Evolutionary conservation across 2,329 filamentous ascomycete genomes (phyloP), one percentile per base, ranked within the genome.

Genomic region (Pyrenochaeta sp.): DNA sequence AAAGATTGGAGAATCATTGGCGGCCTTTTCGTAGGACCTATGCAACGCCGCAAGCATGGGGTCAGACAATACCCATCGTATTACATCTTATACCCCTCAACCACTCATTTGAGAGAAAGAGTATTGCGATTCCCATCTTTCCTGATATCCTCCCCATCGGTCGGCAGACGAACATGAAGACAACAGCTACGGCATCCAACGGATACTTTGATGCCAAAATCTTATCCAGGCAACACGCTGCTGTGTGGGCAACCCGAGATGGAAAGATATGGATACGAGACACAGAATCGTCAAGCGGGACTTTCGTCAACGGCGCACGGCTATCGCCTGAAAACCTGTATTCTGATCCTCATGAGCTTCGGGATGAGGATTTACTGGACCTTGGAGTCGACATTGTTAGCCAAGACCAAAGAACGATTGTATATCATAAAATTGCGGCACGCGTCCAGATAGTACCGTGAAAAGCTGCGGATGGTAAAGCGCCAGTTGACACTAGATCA

Each of bases 151-250:
- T 98, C 45, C 88, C 92, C 57, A 96, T 99, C 69, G 94, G 94
- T 35, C 90, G 94, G 43, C 94, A 99, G 78, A 99, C 94, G 17
- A 99, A 98, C 75, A 90, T 91, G 61, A 97, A 96, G 77, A 98
- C 94, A 0, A 85, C 96, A 9, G 95, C 94, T 0, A 96, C 92
- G 0, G 87, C 91, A 0, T 79, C 88, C 55, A 99, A 99, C 77
- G 94, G 95, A 30, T 99, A 90, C 76, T 99, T 99, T 70, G 94
- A 99, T 75, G 97, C 93, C 45, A 99, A 98, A 77, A 95, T 99
- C 30, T 84, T 99, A 27, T 98, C 94, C 35, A 85, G 94, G 66
- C 92, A 97, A 73, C 94, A 99, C 75, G 94, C 94, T 30, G 94
- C 98, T 74, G 90, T 98, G 33, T 98, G 92, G 87, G 92, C 94